Base-by-base conservation (phyloP, 1,139 yeast species). In the Blastobotrys aristatus region DNA sequence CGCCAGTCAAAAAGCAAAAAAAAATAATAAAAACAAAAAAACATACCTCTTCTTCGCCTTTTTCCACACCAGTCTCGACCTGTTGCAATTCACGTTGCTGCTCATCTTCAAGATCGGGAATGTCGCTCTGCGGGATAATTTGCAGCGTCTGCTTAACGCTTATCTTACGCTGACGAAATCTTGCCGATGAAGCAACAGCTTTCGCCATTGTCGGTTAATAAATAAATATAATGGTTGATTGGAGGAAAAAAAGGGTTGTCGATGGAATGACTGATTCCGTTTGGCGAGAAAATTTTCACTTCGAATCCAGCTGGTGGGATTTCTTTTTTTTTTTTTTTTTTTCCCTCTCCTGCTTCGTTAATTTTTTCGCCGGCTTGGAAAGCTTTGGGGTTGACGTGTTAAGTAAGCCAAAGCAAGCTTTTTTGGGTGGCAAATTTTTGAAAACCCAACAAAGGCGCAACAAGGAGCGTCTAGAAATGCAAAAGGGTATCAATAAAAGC, bases 1-100 rank as follows among this genome's bases (percentile, higher is more conserved):
- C n/a, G n/a, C n/a, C n/a, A n/a, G n/a, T n/a, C n/a, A n/a, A n/a
- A n/a, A n/a, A n/a, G n/a, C n/a, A n/a, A n/a, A n/a, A n/a, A n/a
- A n/a, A n/a, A n/a, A n/a, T n/a, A n/a, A n/a, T n/a, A n/a, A n/a
- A n/a, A n/a, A n/a, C n/a, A n/a, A n/a, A n/a, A n/a, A n/a, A 14
- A 44, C 47, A 21, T 44, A 44, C 47, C 36, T 88, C 95, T 67
- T 92, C 98, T 67, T 92, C 99, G 58, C 88, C 89, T 65, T 94
- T 92, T 64, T 92, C 99, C 44, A 92, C 98, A 67, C 99, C 99
- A 5, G 98, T 92, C 60, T 92, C 99, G 43, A 92, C 80, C 51
- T 88, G 88, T 60, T 88, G 90, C 26, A 87, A 68, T 55, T 90
- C 97, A 46, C 97, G 79, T 62, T 86, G 96, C 48, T 70, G 74